These are phyloP conservation scores for Elsinoe perseae DNA, from an alignment of 2,329 filamentous ascomycete species.

Conservation along the genomic window DNA sequence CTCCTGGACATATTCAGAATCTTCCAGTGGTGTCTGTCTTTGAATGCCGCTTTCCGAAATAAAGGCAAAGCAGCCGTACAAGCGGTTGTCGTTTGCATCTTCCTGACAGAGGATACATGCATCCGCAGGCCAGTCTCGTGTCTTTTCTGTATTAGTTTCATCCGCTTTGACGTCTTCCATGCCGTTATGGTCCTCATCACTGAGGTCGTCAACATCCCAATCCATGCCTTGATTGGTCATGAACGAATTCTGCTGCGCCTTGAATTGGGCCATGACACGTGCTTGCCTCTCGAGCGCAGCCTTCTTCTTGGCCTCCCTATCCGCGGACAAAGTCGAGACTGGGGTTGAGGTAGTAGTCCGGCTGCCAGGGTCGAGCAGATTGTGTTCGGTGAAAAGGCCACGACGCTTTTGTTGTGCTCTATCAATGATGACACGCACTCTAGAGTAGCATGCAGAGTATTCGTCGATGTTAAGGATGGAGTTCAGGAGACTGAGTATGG, in stretches of 20 bases:
- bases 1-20: slow-evolving; percentile 77
- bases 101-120: slow-evolving; percentile 97
- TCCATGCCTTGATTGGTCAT: slow-evolving; percentile 81
- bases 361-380: slow-evolving; percentile 6
- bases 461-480: slow-evolving; percentile 57
- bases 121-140: slow-evolving; percentile 84
- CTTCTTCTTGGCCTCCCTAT: slow-evolving; percentile 80
- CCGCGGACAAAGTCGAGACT: slow-evolving; percentile 53
- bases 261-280: slow-evolving; percentile 94
- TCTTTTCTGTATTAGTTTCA: slow-evolving; percentile 58
- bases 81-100: slow-evolving; percentile 76
- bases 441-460: slow-evolving; percentile 74
- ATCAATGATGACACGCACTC: slow-evolving; percentile 74
- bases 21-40: slow-evolving; percentile 74
- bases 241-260: slow-evolving; percentile 94
- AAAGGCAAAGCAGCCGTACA: slow-evolving; percentile 91
- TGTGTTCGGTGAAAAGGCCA: slow-evolving; percentile 51
- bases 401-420: slow-evolving; percentile 79
- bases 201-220: slow-evolving; percentile 75
- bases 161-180: slow-evolving; percentile 51
- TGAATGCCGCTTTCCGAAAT: slow-evolving; percentile 79
- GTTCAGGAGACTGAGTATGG: slow-evolving; percentile 47
- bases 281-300: slow-evolving; percentile 84
- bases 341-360: slow-evolving; percentile 47
- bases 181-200: slow-evolving; percentile 61